These are phyloP conservation scores for Lachnellula cervina DNA, from an alignment of 2,329 filamentous ascomycete species.

Conservation along the genomic window DNA sequence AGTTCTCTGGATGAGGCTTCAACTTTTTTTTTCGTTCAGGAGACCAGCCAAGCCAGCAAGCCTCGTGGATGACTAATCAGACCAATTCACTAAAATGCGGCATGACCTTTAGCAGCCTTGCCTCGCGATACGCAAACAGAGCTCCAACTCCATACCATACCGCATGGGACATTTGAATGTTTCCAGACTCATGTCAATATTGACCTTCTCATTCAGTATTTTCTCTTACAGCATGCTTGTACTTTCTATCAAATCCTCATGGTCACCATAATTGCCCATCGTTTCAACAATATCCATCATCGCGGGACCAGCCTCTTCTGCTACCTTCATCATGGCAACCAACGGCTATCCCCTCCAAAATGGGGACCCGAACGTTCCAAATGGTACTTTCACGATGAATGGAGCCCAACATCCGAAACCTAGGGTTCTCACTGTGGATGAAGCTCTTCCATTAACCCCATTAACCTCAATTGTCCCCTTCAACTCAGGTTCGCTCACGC, in stretches of 20 bases:
- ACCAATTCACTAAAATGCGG: not conserved
- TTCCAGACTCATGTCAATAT: not conserved
- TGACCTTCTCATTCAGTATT: not conserved
- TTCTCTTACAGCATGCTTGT: slow-evolving; percentile 5
- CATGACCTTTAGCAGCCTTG: too few relatives aligned
- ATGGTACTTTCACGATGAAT: slow-evolving; percentile 14
- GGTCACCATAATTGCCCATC: slow-evolving; percentile 4
- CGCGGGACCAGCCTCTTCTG: not conserved
- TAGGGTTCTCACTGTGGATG: slow-evolving; percentile 57
- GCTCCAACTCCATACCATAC: not conserved
- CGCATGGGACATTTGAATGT: slow-evolving; percentile 6
- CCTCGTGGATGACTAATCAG: not conserved
- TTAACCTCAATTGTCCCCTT: slow-evolving; percentile 77
- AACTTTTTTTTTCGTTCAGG: not conserved
- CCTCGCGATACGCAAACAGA: not conserved
- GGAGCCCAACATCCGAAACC: slow-evolving; percentile 27
- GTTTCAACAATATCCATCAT: not conserved
- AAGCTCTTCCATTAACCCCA: slow-evolving; percentile 77
- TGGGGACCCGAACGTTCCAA: slow-evolving; percentile 17
- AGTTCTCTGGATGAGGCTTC: not conserved
- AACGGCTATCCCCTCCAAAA: slow-evolving; percentile 24
- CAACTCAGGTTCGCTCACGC: slow-evolving; percentile 56
- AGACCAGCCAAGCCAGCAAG: not conserved
- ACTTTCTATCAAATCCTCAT: not conserved
- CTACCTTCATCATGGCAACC: slow-evolving; percentile 21